phyloP scores from a whole-genome alignment of 768 basidiomycete genomes.

The Suillus alpinus region DNA sequence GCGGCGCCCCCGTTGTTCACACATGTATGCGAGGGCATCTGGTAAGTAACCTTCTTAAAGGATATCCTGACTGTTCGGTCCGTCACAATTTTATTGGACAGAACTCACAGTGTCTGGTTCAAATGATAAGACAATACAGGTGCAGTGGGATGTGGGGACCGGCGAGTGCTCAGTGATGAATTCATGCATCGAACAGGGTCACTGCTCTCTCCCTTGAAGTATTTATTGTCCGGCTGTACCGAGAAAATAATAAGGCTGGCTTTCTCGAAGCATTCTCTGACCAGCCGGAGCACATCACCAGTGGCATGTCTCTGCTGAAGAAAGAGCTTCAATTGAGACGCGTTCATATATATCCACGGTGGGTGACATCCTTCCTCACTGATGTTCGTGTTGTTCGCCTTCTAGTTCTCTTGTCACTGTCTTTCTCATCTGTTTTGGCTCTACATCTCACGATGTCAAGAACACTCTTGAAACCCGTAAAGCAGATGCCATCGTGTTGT shows the following conservation, averaged over 20 bases:
- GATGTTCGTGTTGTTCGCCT: background rate
- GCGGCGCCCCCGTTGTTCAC: too few species aligned
- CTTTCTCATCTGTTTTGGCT: background rate
- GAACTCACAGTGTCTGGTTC: too few species aligned
- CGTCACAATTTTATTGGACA: too few species aligned
- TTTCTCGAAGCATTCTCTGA: slow-evolving; percentile 98
- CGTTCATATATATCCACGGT: slow-evolving; percentile 95
- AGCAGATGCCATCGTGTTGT: slow-evolving; percentile 90
- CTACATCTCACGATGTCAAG: slow-evolving; percentile 87
- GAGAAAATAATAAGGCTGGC: slow-evolving; percentile 84
- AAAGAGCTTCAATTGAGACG: slow-evolving; percentile 86
- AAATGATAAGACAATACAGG: too few species aligned
- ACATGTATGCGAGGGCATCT: too few species aligned
- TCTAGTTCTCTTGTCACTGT: background rate
- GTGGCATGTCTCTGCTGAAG: slow-evolving; percentile 86
- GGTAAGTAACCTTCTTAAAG: too few species aligned
- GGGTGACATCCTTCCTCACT: slow-evolving; percentile 8
- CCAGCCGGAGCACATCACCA: slow-evolving; percentile 92
- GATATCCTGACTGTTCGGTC: too few species aligned
- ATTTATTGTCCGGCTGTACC: slow-evolving; percentile 88
- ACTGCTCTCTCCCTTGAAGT: slow-evolving; percentile 83
- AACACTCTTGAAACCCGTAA: slow-evolving; percentile 74
- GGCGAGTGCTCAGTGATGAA: background rate
- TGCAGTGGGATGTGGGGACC: too few species aligned
- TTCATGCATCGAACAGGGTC: slow-evolving; percentile 49